phyloP scores from a whole-genome alignment of 139 green algal genomes.

The Tetraselmis striata region DNA sequence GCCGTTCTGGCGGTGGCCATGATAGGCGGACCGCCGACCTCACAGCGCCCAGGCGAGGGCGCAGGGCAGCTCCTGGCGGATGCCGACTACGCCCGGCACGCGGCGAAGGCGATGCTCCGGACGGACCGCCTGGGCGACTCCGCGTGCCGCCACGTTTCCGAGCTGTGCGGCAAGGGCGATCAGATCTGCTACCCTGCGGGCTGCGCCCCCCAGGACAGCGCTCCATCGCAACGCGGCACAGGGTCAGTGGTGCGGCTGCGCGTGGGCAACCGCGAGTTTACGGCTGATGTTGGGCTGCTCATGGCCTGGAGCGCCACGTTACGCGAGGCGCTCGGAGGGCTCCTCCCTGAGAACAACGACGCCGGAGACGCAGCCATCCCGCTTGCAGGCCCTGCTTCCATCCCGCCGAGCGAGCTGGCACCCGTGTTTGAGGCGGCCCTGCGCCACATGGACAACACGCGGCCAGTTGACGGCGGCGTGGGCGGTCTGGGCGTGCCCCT shows the following conservation, averaged over 20 bases:
- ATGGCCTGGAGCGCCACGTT: not conserved
- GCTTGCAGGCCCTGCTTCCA: not conserved
- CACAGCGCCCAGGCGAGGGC: not conserved
- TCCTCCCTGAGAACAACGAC: not conserved
- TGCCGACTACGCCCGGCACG: not conserved
- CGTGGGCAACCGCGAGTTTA: no score
- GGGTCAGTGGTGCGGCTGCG: not conserved
- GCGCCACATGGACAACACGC: not conserved
- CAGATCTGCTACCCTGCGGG: not conserved
- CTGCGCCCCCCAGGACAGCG: no score
- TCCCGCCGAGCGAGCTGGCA: not conserved
- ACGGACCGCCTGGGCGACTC: not conserved
- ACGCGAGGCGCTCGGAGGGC: not conserved
- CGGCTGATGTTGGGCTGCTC: not conserved
- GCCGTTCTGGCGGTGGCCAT: not conserved
- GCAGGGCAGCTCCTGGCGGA: not conserved
- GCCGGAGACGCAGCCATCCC: not conserved
- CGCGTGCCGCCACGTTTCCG: not conserved
- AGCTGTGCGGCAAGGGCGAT: not conserved
- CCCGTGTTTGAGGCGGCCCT: not conserved
- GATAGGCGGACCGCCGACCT: no score
- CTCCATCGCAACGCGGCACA: not conserved
- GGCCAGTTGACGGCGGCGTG: not conserved
- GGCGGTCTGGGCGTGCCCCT: not conserved
- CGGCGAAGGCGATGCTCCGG: not conserved